Conservation (phyloP, 2,329 filamentous ascomycete genomes). For the Anisogramma anomala region DNA sequence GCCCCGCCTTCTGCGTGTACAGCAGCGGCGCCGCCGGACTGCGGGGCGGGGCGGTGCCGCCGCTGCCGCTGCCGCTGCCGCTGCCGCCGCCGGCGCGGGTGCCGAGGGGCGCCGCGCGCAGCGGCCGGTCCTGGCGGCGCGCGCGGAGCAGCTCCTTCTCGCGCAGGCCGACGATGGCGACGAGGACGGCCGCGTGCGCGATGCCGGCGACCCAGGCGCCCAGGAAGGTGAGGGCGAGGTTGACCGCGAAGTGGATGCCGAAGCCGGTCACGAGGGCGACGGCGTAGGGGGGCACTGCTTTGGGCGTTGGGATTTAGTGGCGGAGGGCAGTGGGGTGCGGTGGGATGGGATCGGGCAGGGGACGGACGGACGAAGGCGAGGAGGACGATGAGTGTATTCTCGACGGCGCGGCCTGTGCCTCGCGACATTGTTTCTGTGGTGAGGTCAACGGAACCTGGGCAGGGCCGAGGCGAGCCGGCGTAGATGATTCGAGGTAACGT, state of each 20-base stretch:
- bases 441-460: too few species aligned
- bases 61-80: too few species aligned
- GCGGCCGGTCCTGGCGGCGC: background rate
- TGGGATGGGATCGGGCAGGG: too few species aligned
- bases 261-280: conserved; percentile 55
- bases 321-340: background rate
- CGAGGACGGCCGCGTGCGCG: conserved; percentile 68
- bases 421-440: too few species aligned
- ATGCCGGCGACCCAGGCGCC: conserved; percentile 67
- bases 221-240: conserved; percentile 52
- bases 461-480: too few species aligned
- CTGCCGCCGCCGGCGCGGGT: background rate
- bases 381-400: too few species aligned
- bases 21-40: too few species aligned
- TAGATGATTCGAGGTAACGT: too few species aligned
- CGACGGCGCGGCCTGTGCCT: too few species aligned
- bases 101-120: background rate
- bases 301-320: background rate
- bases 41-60: too few species aligned
- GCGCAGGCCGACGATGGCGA: background rate
- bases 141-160: background rate
- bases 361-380: background rate
- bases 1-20: too few species aligned
- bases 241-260: conserved; percentile 52
- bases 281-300: conserved; percentile 51